Conservation (phyloP, 1,139 yeast species). For the Geotrichum reessii region DNA sequence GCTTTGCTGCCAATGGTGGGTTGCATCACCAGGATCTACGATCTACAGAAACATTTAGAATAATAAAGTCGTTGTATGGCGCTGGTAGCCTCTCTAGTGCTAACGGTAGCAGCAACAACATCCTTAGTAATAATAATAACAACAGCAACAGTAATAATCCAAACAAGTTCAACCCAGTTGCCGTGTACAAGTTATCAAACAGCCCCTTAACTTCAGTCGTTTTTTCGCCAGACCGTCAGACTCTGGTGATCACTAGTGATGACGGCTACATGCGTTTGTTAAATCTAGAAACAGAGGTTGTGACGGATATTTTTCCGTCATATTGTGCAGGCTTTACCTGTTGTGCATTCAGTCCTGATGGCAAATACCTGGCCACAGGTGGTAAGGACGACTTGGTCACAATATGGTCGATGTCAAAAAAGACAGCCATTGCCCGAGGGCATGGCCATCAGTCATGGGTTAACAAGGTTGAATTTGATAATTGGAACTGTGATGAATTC, state of each 20-base stretch:
- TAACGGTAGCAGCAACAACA: not conserved
- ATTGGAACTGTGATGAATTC: constrained; percentile 33
- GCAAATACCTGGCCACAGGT: constrained; percentile 51
- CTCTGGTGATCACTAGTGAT: constrained; percentile 51
- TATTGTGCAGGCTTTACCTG: constrained; percentile 64
- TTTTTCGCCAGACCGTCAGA: constrained; percentile 43
- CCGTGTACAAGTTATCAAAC: constrained; percentile 58
- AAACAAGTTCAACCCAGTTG: constrained; percentile 42
- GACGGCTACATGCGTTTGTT: constrained; percentile 62
- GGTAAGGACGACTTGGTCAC: constrained; percentile 43
- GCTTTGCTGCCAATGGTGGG: constrained; percentile 25
- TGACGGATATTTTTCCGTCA: constrained; percentile 58
- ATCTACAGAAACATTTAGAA: constrained; percentile 29
- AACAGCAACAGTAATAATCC: constrained; percentile 3
- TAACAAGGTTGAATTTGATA: constrained; percentile 45
- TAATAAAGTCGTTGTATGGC: constrained; percentile 26
- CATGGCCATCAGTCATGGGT: constrained; percentile 70
- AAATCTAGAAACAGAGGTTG: constrained; percentile 45
- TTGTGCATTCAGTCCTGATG: constrained; percentile 59
- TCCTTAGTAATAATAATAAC: too few species aligned
- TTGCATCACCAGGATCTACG: constrained; percentile 24
- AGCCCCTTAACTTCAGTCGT: constrained; percentile 50
- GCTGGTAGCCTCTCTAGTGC: not conserved
- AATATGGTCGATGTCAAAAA: constrained; percentile 31
- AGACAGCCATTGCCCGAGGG: constrained; percentile 39